Evolutionary conservation across 2,329 filamentous ascomycete genomes (phyloP).

Genomic region (Scedosporium apiospermum): DNA sequence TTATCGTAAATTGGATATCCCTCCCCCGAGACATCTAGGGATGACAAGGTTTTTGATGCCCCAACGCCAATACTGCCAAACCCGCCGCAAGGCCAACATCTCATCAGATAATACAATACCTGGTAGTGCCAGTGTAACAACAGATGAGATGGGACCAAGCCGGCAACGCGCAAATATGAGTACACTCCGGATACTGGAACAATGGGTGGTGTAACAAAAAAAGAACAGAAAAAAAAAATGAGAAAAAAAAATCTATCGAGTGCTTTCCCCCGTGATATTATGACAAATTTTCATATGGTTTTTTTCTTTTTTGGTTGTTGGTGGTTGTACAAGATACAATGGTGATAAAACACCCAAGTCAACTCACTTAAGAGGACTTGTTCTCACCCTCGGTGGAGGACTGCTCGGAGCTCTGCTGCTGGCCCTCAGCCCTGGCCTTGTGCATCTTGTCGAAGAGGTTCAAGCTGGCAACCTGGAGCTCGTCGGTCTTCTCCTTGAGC

Average conservation of each 20-base stretch:
- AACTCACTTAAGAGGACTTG: slow-evolving; percentile 53
- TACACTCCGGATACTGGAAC: neutral
- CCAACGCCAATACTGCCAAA: slow-evolving; percentile 39
- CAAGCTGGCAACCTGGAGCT: slow-evolving; percentile 90
- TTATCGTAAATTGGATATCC: slow-evolving; percentile 36
- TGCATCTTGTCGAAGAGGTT: slow-evolving; percentile 99
- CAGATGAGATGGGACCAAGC: neutral
- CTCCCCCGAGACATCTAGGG: slow-evolving; percentile 24
- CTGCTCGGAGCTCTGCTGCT: slow-evolving; percentile 39
- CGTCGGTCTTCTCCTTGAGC: slow-evolving; percentile 94
- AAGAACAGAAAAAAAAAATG: slow-evolving; percentile 7
- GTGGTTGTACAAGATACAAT: neutral
- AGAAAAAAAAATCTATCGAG: slow-evolving; percentile 6
- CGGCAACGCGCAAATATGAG: slow-evolving; percentile 1
- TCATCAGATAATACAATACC: neutral
- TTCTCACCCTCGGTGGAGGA: slow-evolving; percentile 52
- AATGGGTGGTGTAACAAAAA: slow-evolving; percentile 2
- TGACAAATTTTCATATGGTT: neutral
- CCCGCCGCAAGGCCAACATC: neutral
- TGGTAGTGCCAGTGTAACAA: neutral
- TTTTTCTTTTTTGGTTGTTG: neutral
- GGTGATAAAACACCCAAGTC: slow-evolving; percentile 6
- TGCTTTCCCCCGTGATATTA: slow-evolving; percentile 1
- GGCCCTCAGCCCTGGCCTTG: slow-evolving; percentile 73
- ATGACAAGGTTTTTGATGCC: slow-evolving; percentile 38